Evolutionary conservation across 805 yeast species (phyloP), one percentile per base, ranked within the genome.

Genomic region (Pichia rugopelliculosa): DNA sequence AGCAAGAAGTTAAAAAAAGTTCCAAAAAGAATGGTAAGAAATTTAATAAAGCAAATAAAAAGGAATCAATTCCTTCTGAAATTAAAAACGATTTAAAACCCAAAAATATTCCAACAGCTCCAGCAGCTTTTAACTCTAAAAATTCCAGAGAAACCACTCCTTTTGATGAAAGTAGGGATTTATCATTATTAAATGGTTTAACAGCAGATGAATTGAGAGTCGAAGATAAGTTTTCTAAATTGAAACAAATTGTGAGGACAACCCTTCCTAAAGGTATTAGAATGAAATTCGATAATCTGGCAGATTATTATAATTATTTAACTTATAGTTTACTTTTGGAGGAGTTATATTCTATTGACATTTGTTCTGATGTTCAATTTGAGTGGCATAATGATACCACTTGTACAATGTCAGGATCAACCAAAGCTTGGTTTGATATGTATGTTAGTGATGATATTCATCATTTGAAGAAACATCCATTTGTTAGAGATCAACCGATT

Each of bases 321-420:
- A 74, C 84, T 46, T 75, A 75, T 61, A 80, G 80, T 45, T 60
- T 83, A 47, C 81, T 79, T 50, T 66, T 80, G 38, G 90, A 84
- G 58, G 86, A 83, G 55, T 72, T 75, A 45, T 64, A 70, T 23
- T 75, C 72, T 24, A 67, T 70, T 17, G 69, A 71, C 9, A 72
- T 77, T 43, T 62, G 73, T 36, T 66, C 72, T 0, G 75, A 76
- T 45, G 72, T 79, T 53, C 63, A 69, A 9, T 66, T 81, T 39
- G 52, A 53, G 18, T 59, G 63, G 33, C 34, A 38, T 17, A 25
- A 38, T 23, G 18, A 11, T 8, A 22, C 20, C 6, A 66, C 69
- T 49, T 71, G 71, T 53, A 71, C 73, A 47, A 60, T 75, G 18
- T 65, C 61, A 4, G 64, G 78, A n/a, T 66, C 67, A 25, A 59